Base-by-base conservation (phyloP, 441 rosid species). In the Sinapis alba region DNA sequence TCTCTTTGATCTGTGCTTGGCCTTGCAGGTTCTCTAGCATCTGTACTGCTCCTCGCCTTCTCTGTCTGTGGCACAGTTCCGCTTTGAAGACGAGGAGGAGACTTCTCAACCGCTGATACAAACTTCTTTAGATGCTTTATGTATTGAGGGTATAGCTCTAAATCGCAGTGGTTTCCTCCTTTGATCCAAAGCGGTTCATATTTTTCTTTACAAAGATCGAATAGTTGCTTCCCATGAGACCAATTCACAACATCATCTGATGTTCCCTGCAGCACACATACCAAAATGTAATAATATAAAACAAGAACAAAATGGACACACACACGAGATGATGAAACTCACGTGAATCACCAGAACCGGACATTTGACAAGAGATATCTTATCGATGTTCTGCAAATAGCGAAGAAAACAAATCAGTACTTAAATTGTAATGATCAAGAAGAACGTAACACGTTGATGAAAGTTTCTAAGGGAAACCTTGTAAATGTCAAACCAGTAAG, bases 401-500 rank as follows among this genome's bases (percentile, higher is more conserved):
- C 41, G 5, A 50, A 50, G 26, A 32, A 71, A 21, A 68, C 32
- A 32, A n/a, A 80, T 71, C 47, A 84, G 64, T 76, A 66, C 36
- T 2, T 47, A 5, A 7, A 57, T 51, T 51, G 53, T 2, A 70
- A 41, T 70, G 12, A 60, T 19, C 11, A 34, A 19, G 53, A 34
- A 19, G 53, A 70, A 54, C 43, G 34, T 45, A 24, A 65, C 2
- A 65, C 2, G 0, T 15, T 45, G 62, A 62, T 24, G 20, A 19
- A 67, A 26, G 34, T 13, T 51, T 53, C 20, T 21, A 38, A 56
- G 5, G 27, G 76, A 62, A 69, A 88, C 97, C 95, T 94, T 92
- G 72, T 88, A 94, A 71, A 92, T 94, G 83, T 94, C 98, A 27
- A 94, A 94, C 98, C 99, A 94, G 83, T 92, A 94, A 6, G 96